Conservation (phyloP, 257 asterid genomes). For the Datura wrightii region DNA sequence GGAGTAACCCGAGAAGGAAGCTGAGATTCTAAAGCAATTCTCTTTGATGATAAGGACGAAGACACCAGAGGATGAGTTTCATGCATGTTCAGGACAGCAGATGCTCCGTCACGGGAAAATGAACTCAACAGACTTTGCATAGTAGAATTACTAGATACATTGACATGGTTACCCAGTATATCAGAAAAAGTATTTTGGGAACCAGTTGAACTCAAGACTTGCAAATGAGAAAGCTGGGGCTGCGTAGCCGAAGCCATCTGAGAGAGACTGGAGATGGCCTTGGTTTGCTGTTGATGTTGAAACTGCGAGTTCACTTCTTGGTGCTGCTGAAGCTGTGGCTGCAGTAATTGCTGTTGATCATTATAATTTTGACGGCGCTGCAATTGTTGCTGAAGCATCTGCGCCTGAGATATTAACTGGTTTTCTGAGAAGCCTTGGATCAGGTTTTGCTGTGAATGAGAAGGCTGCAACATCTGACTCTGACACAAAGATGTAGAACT, state of each 20-base stretch:
- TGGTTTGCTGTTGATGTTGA: conserved; percentile 59
- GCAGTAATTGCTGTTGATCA: conserved; percentile 58
- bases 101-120: conserved; percentile 64
- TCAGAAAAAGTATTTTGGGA: conserved; percentile 71
- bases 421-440: conserved; percentile 66
- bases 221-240: conserved; percentile 63
- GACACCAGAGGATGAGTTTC: conserved; percentile 60
- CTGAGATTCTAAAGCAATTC: conserved; percentile 75
- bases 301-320: conserved; percentile 55
- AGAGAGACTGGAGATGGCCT: conserved; percentile 48
- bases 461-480: conserved; percentile 69
- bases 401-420: conserved; percentile 69
- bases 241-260: conserved; percentile 52
- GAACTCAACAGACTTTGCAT: conserved; percentile 71
- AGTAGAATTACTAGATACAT: conserved; percentile 55
- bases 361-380: conserved; percentile 53
- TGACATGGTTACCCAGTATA: conserved; percentile 58
- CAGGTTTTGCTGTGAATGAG: conserved; percentile 62
- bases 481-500: conserved; percentile 61
- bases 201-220: conserved; percentile 52
- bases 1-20: conserved; percentile 61
- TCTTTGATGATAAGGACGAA: conserved; percentile 70
- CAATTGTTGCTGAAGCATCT: conserved; percentile 74
- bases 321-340: conserved; percentile 48
- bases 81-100: conserved; percentile 52